Evolutionary conservation across 192 early-diverging fungal species (phyloP).

Genomic region (Coemansia sp.): DNA sequence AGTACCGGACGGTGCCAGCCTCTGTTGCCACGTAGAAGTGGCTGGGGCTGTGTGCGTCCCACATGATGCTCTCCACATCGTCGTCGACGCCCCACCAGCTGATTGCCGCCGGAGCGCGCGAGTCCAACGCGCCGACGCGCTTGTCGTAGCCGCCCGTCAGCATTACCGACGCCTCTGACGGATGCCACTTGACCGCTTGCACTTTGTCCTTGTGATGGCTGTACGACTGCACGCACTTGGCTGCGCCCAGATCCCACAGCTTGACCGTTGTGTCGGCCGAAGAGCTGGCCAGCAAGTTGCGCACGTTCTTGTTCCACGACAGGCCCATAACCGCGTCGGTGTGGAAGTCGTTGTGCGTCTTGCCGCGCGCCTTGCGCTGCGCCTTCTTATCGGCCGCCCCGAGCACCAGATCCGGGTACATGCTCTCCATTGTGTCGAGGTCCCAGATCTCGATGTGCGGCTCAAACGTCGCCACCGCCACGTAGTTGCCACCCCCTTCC

Average conservation of each 20-base stretch:
- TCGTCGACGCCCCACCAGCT: constrained; percentile 68
- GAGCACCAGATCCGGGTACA: constrained; percentile 89
- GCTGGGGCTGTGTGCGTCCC: constrained; percentile 85
- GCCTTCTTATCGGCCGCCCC: constrained; percentile 55
- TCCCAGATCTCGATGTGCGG: constrained; percentile 99
- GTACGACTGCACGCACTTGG: constrained; percentile 74
- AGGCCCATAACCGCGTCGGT: constrained; percentile 94
- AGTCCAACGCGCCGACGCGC: constrained; percentile 84
- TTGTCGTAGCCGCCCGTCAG: constrained; percentile 92
- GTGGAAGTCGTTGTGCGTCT: constrained; percentile 76
- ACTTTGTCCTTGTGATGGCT: constrained; percentile 87
- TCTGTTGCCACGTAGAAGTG: constrained; percentile 84
- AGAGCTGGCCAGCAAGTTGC: constrained; percentile 80
- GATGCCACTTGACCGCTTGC: constrained; percentile 90
- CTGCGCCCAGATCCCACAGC: constrained; percentile 89
- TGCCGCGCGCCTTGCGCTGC: constrained; percentile 25
- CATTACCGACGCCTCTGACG: constrained; percentile 79
- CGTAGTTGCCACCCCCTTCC: constrained; percentile 73
- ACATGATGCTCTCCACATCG: constrained; percentile 89
- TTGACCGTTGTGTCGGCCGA: constrained; percentile 98
- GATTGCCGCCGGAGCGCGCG: constrained; percentile 75
- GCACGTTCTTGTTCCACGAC: constrained; percentile 80
- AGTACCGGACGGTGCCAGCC: constrained; percentile 87
- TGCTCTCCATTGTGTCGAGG: constrained; percentile 84
- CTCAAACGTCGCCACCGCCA: constrained; percentile 96